Conservation (phyloP, 345 rosid genomes). For the Psidium guajava region DNA sequence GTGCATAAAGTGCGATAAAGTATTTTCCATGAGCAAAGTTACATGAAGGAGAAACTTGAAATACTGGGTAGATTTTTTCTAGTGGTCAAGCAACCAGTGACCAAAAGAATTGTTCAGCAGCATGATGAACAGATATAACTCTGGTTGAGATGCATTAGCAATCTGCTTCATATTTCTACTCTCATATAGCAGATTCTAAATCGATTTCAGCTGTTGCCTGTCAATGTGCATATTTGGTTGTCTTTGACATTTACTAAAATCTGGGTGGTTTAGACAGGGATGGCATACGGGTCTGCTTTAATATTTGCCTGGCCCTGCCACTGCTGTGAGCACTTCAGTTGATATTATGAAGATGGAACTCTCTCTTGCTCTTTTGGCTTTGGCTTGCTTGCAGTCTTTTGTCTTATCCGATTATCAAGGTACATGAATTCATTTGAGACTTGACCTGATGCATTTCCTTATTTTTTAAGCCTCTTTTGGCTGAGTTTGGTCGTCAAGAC, state of each 20-base stretch:
- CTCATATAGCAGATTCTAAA: not conserved
- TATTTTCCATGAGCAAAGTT: not conserved
- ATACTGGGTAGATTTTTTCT: not conserved
- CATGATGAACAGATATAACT: not conserved
- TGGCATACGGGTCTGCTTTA: slow-evolving; percentile 3
- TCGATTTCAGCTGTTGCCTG: not conserved
- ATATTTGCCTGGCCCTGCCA: not conserved
- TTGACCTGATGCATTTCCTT: not conserved
- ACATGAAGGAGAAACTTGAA: not conserved
- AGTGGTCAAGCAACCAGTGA: not conserved
- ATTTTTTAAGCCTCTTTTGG: not conserved
- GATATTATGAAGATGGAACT: slow-evolving; percentile 43
- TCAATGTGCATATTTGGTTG: not conserved
- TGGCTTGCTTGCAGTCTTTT: slow-evolving; percentile 37
- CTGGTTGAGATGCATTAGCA: not conserved
- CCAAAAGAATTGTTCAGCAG: not conserved
- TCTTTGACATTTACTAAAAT: not conserved
- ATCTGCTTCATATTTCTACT: not conserved
- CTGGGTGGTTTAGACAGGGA: slow-evolving; percentile 3
- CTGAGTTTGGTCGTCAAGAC: too few relatives aligned
- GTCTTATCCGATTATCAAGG: slow-evolving; percentile 74
- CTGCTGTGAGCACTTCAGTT: slow-evolving; percentile 9
- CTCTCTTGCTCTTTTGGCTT: slow-evolving; percentile 25
- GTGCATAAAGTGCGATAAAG: not conserved
- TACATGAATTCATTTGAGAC: slow-evolving; percentile 5